These are phyloP conservation scores for Cordyceps farinosa DNA, from an alignment of 2,329 filamentous ascomycete genomes.

Conservation along the genomic window DNA sequence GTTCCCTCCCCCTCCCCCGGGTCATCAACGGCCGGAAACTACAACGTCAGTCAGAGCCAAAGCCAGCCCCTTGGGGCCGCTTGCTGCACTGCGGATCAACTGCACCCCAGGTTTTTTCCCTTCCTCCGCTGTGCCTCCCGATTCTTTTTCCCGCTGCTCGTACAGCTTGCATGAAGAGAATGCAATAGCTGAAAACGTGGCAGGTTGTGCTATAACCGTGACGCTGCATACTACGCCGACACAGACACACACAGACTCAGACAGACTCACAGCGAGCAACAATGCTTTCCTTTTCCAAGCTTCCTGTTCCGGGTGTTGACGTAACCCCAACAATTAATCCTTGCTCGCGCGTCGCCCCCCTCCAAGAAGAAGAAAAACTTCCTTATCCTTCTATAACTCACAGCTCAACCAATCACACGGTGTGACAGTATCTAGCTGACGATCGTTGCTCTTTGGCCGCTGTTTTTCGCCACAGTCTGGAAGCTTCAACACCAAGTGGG, in stretches of 20 bases:
- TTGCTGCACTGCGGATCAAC: slow-evolving; percentile 7
- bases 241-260: too few species aligned
- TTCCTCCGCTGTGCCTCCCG: neutral
- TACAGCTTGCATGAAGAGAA: neutral
- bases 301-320: neutral
- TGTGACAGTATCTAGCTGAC: too few species aligned
- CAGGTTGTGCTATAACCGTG: neutral
- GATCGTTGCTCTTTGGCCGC: neutral
- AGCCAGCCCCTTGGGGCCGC: too few species aligned
- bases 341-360: neutral
- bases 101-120: slow-evolving; percentile 15
- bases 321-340: neutral
- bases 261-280: too few species aligned
- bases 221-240: slow-evolving; percentile 13
- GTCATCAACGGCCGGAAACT: too few species aligned
- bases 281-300: neutral
- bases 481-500: neutral
- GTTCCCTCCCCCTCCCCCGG: too few species aligned
- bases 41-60: too few species aligned
- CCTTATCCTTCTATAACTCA: neutral
- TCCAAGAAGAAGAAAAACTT: neutral
- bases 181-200: neutral
- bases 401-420: neutral
- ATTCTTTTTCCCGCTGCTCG: neutral
- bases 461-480: neutral